Evolutionary conservation across 202 grass and related monocot genomes (phyloP).

Genomic region (Carex arenaria): DNA sequence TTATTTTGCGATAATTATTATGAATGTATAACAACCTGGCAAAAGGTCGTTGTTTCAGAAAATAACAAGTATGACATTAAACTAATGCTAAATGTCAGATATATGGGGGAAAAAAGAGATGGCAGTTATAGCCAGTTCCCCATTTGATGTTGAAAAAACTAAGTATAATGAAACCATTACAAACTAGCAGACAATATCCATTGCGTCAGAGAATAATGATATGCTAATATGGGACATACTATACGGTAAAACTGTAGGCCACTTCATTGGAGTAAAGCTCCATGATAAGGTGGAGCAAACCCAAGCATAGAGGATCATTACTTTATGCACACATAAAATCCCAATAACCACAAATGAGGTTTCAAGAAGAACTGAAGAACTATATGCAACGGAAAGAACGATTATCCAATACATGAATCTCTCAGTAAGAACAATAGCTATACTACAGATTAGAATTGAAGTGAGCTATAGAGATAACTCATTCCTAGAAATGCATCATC

Average conservation of each 20-base stretch:
- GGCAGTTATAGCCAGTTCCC: background rate
- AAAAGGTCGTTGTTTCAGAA: background rate
- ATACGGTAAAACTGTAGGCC: background rate
- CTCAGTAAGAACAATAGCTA: background rate
- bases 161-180: background rate
- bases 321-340: constrained; percentile 37
- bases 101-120: background rate
- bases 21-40: background rate
- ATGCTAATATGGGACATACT: background rate
- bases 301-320: constrained; percentile 28
- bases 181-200: background rate
- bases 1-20: background rate
- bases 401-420: background rate
- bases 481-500: background rate
- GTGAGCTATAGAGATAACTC: background rate
- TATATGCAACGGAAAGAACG: constrained; percentile 23
- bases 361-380: constrained; percentile 18
- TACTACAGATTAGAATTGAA: background rate
- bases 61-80: background rate
- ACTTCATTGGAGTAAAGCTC: constrained; percentile 38
- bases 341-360: constrained; percentile 22
- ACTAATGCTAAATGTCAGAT: background rate
- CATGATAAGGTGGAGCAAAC: constrained; percentile 26
- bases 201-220: background rate
- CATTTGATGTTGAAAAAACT: background rate